Evolutionary conservation across 331 rosid species (phyloP), one percentile per base, ranked within the genome.

Genomic region (Stylosanthes scabra): DNA sequence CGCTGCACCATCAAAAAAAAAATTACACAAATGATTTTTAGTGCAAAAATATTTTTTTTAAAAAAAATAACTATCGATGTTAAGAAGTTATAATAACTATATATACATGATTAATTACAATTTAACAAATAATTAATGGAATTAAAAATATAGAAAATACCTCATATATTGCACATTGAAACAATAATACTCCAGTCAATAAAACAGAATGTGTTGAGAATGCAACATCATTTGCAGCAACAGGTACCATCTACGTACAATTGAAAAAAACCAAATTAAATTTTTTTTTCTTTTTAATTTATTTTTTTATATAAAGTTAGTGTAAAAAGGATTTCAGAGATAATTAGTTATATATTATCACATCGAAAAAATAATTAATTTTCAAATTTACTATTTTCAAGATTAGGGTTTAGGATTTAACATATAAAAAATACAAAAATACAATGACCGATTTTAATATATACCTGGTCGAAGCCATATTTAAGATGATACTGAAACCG

Each of bases 211-310:
- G 93, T 44, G 62, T 65, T 20, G 97, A 90, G 72, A 90, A 86
- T 44, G 93, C 90, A 45, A 90, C 93, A 75, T 90, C 97, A 66
- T 86, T 90, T 20, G 88, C 91, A 41, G 97, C 97, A 1, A 90
- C 91, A 13, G 97, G 97, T 68, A 88, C 86, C 93, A 88, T 88
- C 97, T 90, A 80, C 74, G 78, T 1, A 61, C 44, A 42, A 3
- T 34, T 34, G 12, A 74, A 0, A 15, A 29, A 62, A 49, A 7
- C 29, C 34, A 40, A 63, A 14, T 40, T 12, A 61, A 34, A n/a
- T n/a, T n/a, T n/a, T n/a, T n/a, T n/a, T n/a, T n/a, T n/a, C n/a
- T n/a, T n/a, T n/a, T n/a, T n/a, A n/a, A n/a, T n/a, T n/a, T n/a
- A n/a, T n/a, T n/a, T n/a, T n/a, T n/a, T n/a, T n/a, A n/a, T n/a